Evolutionary conservation across 2,329 filamentous ascomycete genomes (phyloP).

Genomic region (Colletotrichum cordylinicola): DNA sequence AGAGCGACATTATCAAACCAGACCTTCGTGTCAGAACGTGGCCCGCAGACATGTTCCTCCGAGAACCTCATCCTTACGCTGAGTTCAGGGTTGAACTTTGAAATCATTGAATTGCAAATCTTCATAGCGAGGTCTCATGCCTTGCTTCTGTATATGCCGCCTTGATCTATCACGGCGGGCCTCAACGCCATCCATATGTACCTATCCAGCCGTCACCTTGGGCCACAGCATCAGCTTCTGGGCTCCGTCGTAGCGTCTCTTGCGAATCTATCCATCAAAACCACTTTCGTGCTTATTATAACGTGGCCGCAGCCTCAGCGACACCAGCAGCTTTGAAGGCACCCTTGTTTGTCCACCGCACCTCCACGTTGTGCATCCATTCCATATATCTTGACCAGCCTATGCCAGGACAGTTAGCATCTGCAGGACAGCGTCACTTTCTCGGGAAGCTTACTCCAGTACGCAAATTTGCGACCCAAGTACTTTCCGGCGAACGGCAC

Average conservation of each 20-base stretch:
- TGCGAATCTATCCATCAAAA: not conserved
- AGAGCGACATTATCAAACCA: not conserved
- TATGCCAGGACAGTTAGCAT: conserved; percentile 39
- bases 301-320: conserved; percentile 63
- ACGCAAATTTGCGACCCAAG: conserved; percentile 91
- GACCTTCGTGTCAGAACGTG: not conserved
- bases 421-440: not conserved
- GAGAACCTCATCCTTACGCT: not conserved
- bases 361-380: conserved; percentile 85
- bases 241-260: not conserved
- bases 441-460: conserved; percentile 75
- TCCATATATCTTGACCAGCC: conserved; percentile 95
- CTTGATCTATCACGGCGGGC: not conserved
- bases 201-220: not conserved
- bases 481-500: conserved; percentile 96
- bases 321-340: conserved; percentile 68
- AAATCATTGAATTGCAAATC: not conserved
- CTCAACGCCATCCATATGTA: conserved; percentile 13
- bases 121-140: not conserved
- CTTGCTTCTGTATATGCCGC: not conserved
- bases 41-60: not conserved
- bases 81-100: not conserved
- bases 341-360: conserved; percentile 68
- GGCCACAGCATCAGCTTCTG: not conserved
- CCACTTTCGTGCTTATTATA: conserved; percentile 38